These are phyloP conservation scores for Aspergillus uvarum DNA, from an alignment of 2,329 filamentous ascomycete genomes.

Conservation along the genomic window DNA sequence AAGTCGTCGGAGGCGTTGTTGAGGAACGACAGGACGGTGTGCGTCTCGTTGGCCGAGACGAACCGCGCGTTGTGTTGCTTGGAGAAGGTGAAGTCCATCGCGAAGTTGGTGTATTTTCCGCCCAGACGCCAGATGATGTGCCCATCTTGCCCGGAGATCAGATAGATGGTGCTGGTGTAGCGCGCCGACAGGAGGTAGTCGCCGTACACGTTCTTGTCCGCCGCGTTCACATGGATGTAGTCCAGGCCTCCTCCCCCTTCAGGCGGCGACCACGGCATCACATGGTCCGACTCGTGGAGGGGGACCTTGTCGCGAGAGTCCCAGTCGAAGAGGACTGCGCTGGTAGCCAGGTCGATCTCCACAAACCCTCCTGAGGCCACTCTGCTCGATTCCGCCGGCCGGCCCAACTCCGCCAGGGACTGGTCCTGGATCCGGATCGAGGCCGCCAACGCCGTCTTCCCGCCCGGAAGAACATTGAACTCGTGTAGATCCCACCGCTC, in stretches of 20 bases:
- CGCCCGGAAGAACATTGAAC: constrained; percentile 35
- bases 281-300: constrained; percentile 30
- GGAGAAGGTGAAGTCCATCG: constrained; percentile 33
- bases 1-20: constrained; percentile 33
- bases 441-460: constrained; percentile 31
- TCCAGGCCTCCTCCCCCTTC: constrained; percentile 23
- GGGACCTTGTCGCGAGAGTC: constrained; percentile 31
- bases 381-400: constrained; percentile 28
- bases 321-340: constrained; percentile 35
- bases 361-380: constrained; percentile 33
- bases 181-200: constrained; percentile 41
- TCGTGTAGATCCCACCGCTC: constrained; percentile 40
- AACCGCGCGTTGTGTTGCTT: constrained; percentile 38
- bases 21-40: constrained; percentile 30
- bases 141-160: constrained; percentile 34
- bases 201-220: constrained; percentile 38
- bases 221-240: constrained; percentile 38
- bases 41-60: constrained; percentile 24
- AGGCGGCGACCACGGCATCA: constrained; percentile 9
- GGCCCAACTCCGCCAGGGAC: constrained; percentile 27
- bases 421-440: constrained; percentile 17
- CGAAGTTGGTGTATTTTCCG: constrained; percentile 30
- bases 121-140: constrained; percentile 39
- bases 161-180: constrained; percentile 37
- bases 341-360: constrained; percentile 35